These are phyloP conservation scores for Botryobasidium botryosum DNA, from an alignment of 768 basidiomycete genomes.

Conservation along the genomic window DNA sequence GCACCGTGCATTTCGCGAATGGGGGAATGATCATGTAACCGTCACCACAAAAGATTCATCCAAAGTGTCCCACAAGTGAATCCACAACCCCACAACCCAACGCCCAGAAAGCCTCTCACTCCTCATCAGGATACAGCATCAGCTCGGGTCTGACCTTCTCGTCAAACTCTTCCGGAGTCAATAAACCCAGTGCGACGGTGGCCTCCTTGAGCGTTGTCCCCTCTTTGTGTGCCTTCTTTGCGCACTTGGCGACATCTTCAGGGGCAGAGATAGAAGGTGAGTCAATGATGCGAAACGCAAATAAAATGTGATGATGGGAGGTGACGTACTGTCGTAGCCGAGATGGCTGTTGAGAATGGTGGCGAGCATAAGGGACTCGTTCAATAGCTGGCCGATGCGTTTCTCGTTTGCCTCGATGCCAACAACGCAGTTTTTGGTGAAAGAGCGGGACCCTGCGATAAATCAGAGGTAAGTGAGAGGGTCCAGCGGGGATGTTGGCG, in stretches of 20 bases:
- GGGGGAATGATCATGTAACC: too few relatives aligned
- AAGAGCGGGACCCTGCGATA: slow-evolving; percentile 59
- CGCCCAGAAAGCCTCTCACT: too few relatives aligned
- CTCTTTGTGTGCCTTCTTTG: slow-evolving; percentile 99
- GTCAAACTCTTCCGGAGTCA: slow-evolving; percentile 87
- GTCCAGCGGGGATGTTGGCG: neutral
- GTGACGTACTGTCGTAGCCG: slow-evolving; percentile 83
- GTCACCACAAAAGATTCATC: too few relatives aligned
- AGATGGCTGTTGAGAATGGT: slow-evolving; percentile 92
- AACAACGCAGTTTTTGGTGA: slow-evolving; percentile 93
- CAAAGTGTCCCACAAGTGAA: too few relatives aligned
- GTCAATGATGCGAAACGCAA: too few relatives aligned
- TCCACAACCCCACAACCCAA: neutral
- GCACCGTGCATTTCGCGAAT: too few relatives aligned
- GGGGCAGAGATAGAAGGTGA: neutral
- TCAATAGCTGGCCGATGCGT: slow-evolving; percentile 71
- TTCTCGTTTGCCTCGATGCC: slow-evolving; percentile 95
- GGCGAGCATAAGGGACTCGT: slow-evolving; percentile 95
- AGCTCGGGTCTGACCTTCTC: slow-evolving; percentile 81
- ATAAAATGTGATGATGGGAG: neutral
- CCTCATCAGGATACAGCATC: slow-evolving; percentile 63
- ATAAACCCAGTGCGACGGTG: slow-evolving; percentile 68
- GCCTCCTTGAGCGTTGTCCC: slow-evolving; percentile 94
- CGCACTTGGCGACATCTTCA: slow-evolving; percentile 89
- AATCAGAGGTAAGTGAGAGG: slow-evolving; percentile 4